phyloP scores from a whole-genome alignment of 768 basidiomycete species.

The Sarcodon sp. region DNA sequence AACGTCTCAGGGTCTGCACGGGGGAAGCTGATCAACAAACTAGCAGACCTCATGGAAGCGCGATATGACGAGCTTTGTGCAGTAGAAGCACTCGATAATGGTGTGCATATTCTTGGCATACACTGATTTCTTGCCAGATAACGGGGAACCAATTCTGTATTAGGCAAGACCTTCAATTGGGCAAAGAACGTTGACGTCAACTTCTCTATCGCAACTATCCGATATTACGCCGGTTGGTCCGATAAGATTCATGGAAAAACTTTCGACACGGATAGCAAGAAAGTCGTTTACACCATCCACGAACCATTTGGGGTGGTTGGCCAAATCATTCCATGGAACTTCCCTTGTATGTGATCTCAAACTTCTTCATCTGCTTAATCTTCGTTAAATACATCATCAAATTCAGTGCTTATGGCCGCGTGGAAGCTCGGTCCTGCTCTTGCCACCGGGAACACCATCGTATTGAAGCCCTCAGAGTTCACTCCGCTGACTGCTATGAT shows the following conservation, averaged over 20 bases:
- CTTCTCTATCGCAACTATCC: conserved; percentile 33
- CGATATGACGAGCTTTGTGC: conserved; percentile 57
- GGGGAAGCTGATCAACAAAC: conserved; percentile 41
- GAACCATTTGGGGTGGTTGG: conserved; percentile 47
- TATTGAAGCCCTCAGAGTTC: conserved; percentile 58
- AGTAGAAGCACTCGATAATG: conserved; percentile 61
- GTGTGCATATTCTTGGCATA: conserved; percentile 14
- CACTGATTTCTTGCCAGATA: background rate
- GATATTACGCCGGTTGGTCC: conserved; percentile 86
- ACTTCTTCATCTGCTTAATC: background rate
- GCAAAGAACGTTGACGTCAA: conserved; percentile 37
- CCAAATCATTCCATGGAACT: conserved; percentile 62
- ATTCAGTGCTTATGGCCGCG: conserved; percentile 34
- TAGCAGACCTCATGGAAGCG: conserved; percentile 52
- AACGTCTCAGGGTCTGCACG: conserved; percentile 40
- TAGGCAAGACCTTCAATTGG: conserved; percentile 41
- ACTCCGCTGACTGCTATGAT: conserved; percentile 45
- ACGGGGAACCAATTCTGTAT: background rate
- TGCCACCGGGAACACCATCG: conserved; percentile 46
- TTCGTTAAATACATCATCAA: background rate
- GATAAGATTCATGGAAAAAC: conserved; percentile 75
- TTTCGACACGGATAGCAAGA: conserved; percentile 42
- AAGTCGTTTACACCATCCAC: conserved; percentile 46
- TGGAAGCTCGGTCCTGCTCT: conserved; percentile 57
- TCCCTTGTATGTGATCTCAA: conserved; percentile 25